Base-by-base conservation (phyloP, 495 filamentous ascomycete species). In the Penicillium verhagenii region DNA sequence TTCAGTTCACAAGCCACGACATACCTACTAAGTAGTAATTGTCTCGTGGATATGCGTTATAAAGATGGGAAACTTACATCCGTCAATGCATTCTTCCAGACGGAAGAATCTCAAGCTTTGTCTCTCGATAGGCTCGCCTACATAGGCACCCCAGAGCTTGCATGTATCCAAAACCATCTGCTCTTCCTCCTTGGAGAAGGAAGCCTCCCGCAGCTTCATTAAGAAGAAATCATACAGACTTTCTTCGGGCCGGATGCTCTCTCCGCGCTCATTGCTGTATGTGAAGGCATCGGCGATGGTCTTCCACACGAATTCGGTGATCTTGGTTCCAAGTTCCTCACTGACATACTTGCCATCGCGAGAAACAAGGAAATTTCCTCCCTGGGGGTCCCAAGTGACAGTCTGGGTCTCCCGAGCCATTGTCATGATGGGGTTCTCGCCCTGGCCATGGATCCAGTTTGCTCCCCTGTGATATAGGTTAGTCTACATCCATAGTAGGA, bases 371-470 rank as follows among this genome's bases (percentile, higher is more conserved):
- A 79, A 72, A 29, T 82, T 76, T 8, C 68, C 65, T 9, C 79
- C 82, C 25, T 85, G 83, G 38, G 74, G 72, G 48, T 75, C 76
- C 52, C 85, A 79, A 13, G 82, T 72, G 1, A 69, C 56, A 0
- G 89, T 91, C 3, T 79, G 69, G 0, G 88, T 91, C 61, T 84
- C 71, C 56, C 82, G 78, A 13, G 90, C 91, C 26, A 98, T 78
- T 29, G 87, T 80, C 49, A 88, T 69, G 38, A 98, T 92, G 5
- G 94, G 92, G 65, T 96, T 98, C 45, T 88, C 72, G 1, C 85
- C 79, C 0, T 88, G 87, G 31, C 94, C 94, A 68, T 97, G 93
- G 23, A 96, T 95, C 93, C 93, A 97, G 64, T 97, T 97, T 6
- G 93, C 86, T 6, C 93, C 93, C 19, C 90, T 88, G 3, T 37